Evolutionary conservation across 2,329 filamentous ascomycete genomes (phyloP).

Genomic region (Cercospora citrullina): DNA sequence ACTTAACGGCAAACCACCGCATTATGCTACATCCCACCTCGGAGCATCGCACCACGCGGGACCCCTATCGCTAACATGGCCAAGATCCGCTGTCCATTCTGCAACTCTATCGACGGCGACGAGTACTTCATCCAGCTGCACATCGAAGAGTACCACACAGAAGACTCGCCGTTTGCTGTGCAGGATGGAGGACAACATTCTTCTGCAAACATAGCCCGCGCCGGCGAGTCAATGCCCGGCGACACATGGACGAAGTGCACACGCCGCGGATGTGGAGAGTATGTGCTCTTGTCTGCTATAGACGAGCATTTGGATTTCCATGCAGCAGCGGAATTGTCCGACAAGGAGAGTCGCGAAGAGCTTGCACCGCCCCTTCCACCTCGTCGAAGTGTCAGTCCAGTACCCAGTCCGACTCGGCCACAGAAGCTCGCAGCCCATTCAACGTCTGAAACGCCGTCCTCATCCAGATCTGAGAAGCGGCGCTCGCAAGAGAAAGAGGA

Average conservation of each 20-base stretch:
- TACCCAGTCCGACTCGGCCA: slow-evolving; percentile 4
- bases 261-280: slow-evolving; percentile 46
- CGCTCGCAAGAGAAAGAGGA: neutral
- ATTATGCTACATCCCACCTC: slow-evolving; percentile 10
- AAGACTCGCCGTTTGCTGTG: slow-evolving; percentile 31
- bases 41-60: slow-evolving; percentile 1
- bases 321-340: slow-evolving; percentile 37
- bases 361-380: slow-evolving; percentile 23
- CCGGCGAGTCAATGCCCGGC: slow-evolving; percentile 21
- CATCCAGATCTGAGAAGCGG: slow-evolving; percentile 17
- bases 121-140: slow-evolving; percentile 35
- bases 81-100: slow-evolving; percentile 34
- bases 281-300: slow-evolving; percentile 44
- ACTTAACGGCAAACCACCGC: neutral
- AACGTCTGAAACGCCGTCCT: neutral
- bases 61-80: slow-evolving; percentile 25
- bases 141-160: slow-evolving; percentile 38
- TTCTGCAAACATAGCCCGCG: slow-evolving; percentile 3
- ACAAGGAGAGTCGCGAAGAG: slow-evolving; percentile 40
- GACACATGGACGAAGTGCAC: slow-evolving; percentile 43
- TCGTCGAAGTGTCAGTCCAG: slow-evolving; percentile 17
- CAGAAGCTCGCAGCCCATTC: neutral
- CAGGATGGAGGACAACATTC: neutral
- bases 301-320: slow-evolving; percentile 52
- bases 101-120: slow-evolving; percentile 30